Base-by-base conservation (phyloP, 1,139 yeast species). In the Blastobotrys arbuscula region DNA sequence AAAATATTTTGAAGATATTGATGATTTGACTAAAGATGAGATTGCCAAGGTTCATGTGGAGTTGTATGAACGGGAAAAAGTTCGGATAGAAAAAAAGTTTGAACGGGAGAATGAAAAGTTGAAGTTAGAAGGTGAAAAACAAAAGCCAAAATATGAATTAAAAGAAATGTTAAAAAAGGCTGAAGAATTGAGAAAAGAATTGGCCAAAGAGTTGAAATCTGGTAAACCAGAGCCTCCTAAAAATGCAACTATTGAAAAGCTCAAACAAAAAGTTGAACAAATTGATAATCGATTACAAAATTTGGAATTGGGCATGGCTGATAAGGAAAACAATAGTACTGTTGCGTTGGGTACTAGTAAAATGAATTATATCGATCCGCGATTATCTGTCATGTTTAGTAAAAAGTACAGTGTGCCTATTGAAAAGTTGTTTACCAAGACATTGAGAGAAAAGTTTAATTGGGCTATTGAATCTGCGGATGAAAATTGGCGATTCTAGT, bases 391-490 rank as follows among this genome's bases (percentile, higher is more conserved):
- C 42, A 82, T 87, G 76, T 92, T 89, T 67, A 79, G 96, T 45
- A 89, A 89, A 67, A 86, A 82, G 67, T 88, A 73, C 63, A 75
- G 79, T 50, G 97, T 92, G 23, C 97, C 97, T 12, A 84, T 92
- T 52, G 97, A 90, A 66, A 89, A 87, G 68, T 75, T 92, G 48
- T 89, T 92, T 59, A 84, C 97, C 21, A 89, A 88, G 68, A 85
- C 97, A 0, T 73, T 90, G 56, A 74, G 97, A 55, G 97, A 90
- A 42, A 90, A 90, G 71, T 90, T 90, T 69, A 82, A 79, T 48
- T 90, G 98, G 98, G 97, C 98, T 23, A 84, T 90, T 50, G 95
- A 90, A 65, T 82, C 92, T 45, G 90, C 82, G 4, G 97, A 85
- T 63, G 88, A 79, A 56, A 72, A 87, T 60, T 90, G 98, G 98